Evolutionary conservation across 768 basidiomycete species (phyloP), one percentile per base, ranked within the genome.

Genomic region (Boletus rex-veris): DNA sequence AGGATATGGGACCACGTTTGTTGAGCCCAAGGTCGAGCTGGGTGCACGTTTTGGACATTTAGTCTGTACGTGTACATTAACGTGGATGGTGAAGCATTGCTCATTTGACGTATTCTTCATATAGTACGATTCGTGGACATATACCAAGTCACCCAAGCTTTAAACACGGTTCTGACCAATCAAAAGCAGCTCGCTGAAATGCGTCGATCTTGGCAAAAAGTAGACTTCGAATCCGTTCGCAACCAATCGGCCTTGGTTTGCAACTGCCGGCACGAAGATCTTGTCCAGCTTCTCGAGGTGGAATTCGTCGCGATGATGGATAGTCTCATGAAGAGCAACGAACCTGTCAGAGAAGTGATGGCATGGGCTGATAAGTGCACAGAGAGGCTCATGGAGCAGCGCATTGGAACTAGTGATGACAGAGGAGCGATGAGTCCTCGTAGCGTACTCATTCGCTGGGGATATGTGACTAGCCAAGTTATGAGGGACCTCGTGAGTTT

Each of bases 211-310:
- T 94, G 92, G 91, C 77, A 81, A 57, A 89, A 88, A 70, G 83
- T 94, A 41, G 90, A 94, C 66, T 93, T 94, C 60, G 90, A 93
- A 68, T 90, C 89, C 28, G 90, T 94, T 51, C 82, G 91, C 56
- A 93, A 94, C 64, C 92, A 94, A 65, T 90, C 89, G n/a, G 92
- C 92, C 16, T 74, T 94, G 63, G 92, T 93, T 28, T 92, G 91
- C 79, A 92, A 93, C 66, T 93, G 92, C 69, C 86, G 92, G 45
- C 90, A 92, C 60, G 92, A 92, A 71, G 90, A 92, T 62, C 79
- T 94, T 46, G 82, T 90, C 39, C 90, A 92, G 61, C 78, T 92
- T 45, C 71, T 94, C 45, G 91, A 93, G 67, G 85, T 89, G 50
- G 89, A 93, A 69, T 92, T 92, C 67, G 85, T 89, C 19, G 68